Evolutionary conservation across 225 moss, liverwort and hornwort genomes (phyloP).

Genomic region (Antitrichia curtipendula): DNA sequence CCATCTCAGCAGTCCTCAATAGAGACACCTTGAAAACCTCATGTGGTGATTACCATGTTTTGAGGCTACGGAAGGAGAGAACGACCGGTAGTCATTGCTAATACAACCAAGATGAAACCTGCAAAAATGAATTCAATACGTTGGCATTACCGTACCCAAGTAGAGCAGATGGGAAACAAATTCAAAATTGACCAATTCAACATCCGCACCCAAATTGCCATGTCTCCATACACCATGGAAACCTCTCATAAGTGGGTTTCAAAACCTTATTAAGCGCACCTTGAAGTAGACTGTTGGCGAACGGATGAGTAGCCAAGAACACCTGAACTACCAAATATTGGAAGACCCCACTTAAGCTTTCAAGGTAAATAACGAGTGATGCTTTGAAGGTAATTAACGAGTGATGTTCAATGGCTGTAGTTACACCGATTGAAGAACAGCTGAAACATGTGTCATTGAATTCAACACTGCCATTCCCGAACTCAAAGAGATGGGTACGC

Average conservation of each 20-base stretch:
- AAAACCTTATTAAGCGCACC: not conserved
- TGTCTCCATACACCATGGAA: not conserved
- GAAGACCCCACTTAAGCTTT: not conserved
- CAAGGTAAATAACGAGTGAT: no score
- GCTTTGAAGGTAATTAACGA: no score
- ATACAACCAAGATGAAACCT: not conserved
- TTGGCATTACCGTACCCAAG: not conserved
- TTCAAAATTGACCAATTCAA: not conserved
- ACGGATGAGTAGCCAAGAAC: no score
- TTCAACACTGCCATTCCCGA: not conserved
- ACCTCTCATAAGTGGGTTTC: not conserved
- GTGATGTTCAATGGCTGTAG: not conserved
- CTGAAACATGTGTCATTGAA: not conserved
- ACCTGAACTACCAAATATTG: not conserved
- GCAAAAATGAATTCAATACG: not conserved
- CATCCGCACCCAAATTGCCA: not conserved
- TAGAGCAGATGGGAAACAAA: not conserved
- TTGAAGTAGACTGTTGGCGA: not conserved
- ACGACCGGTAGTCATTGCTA: not conserved
- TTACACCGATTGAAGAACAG: not conserved
- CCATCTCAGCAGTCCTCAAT: not conserved
- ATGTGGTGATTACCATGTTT: not conserved
- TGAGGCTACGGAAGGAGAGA: not conserved
- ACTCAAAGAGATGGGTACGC: not conserved
- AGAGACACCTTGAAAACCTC: not conserved